Percentiles rank a stretch among this genome's conserved stretches.
Conservation (phyloP, 106 monocot species). For the Allium sativum region DNA sequence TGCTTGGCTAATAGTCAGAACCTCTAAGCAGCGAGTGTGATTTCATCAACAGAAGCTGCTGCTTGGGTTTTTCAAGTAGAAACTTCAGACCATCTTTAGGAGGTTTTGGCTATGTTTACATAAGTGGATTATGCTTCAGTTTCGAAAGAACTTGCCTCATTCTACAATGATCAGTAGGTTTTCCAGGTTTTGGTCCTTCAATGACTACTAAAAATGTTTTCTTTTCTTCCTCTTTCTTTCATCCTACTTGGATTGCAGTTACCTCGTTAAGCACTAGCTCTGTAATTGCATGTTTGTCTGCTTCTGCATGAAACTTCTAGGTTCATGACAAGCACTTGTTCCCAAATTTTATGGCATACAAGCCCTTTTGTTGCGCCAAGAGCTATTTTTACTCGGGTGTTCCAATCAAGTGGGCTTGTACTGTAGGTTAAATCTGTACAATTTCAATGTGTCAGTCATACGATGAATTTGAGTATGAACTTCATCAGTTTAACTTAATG, state of each 20-base stretch:
- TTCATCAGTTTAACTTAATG: too few species aligned
- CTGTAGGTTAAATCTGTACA: too few species aligned
- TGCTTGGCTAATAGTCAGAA: too few species aligned
- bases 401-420: too few species aligned
- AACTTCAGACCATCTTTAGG: constrained; percentile 3
- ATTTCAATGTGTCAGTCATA: too few species aligned
- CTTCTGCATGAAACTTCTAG: constrained; percentile 60
- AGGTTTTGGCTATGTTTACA: constrained; percentile 37
- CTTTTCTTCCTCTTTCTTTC: constrained; percentile 59
- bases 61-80: constrained; percentile 22
- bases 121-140: constrained; percentile 64
- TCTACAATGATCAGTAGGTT: constrained; percentile 62
- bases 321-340: constrained; percentile 36
- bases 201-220: constrained; percentile 49
- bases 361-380: too few species aligned
- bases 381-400: too few species aligned
- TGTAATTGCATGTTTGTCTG: constrained; percentile 55
- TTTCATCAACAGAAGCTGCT: constrained; percentile 11
- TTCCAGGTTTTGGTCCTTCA: constrained; percentile 69
- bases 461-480: too few species aligned
- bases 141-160: constrained; percentile 53
- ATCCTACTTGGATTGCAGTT: constrained; percentile 43
- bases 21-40: constrained; percentile 1
- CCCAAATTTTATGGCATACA: too few species aligned
- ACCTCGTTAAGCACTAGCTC: constrained; percentile 65